Conservation (phyloP, 2,329 filamentous ascomycete species). For the Lachnellula subtilissima region DNA sequence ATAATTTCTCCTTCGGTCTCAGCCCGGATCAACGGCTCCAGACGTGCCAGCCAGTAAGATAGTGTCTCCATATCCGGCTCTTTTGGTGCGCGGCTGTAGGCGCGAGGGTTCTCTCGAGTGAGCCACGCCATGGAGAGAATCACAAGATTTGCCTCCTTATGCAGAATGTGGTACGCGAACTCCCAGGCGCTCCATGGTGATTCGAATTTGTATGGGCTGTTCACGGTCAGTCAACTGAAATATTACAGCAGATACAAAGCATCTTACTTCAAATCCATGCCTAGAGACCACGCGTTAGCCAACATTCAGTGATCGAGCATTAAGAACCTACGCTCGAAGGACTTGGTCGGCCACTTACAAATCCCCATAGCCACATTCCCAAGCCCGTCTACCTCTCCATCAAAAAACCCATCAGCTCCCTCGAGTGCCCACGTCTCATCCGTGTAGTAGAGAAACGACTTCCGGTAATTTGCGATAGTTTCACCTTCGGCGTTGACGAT, state of each 20-base stretch:
- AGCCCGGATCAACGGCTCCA: conserved; percentile 58
- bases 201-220: conserved; percentile 47
- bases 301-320: not conserved
- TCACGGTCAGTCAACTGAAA: conserved; percentile 17
- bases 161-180: conserved; percentile 49
- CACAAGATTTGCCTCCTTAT: conserved; percentile 54
- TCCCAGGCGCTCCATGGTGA: conserved; percentile 46
- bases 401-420: conserved; percentile 47
- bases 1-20: conserved; percentile 55
- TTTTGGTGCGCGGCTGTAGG: conserved; percentile 43
- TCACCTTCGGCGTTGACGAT: conserved; percentile 55
- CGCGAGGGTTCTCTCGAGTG: conserved; percentile 48
- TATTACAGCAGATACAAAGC: not conserved
- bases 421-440: conserved; percentile 60
- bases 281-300: conserved; percentile 23
- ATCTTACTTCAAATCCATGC: conserved; percentile 57
- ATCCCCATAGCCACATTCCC: conserved; percentile 55
- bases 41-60: conserved; percentile 68
- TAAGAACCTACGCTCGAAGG: conserved; percentile 7
- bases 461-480: conserved; percentile 57
- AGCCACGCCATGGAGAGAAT: conserved; percentile 77
- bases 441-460: conserved; percentile 53
- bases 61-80: conserved; percentile 70
- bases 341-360: conserved; percentile 38
- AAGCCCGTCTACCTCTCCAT: conserved; percentile 40